Base-by-base conservation (phyloP, 805 yeast genomes). In the Cyberlindnera subsufficiens region DNA sequence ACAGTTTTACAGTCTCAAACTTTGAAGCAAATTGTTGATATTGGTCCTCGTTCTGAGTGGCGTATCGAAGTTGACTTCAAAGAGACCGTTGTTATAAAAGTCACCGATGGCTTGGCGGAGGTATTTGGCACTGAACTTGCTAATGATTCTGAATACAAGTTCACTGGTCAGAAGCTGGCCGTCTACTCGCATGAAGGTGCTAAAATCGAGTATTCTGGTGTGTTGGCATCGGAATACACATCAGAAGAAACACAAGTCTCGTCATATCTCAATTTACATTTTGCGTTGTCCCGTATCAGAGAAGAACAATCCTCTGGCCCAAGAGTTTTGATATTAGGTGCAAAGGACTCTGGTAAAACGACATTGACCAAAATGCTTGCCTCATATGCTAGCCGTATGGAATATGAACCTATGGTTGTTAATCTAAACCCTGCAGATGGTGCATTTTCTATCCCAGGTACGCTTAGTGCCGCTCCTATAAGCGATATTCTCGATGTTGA, bases 61-160 rank as follows among this genome's bases (percentile, higher is more conserved):
- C 67, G 95, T 41, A 73, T 85, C 49, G 93, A 86, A 56, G 76
- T 85, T 4, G 78, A 74, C 0, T 69, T 70, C 47, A 71, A 70
- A 35, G 67, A 75, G 15, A 64, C 65, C 16, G 56, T 85, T 32
- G 68, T 66, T n/a, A 55, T 85, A 36, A 76, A 68, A 51, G 69
- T 82, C 10, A 44, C 63, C 3, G 65, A 68, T 3, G 99, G 99
- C 4, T 72, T 80, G 3, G 96, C 87, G 2, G 99, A 93, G 65
- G 75, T 89, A 9, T 87, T 84, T 63, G 99, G 99, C 19, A 87
- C 96, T 3, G 99, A 93, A 60, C 73, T 93, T 19, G 86, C 96
- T 3, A 68, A 72, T 35, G 86, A 84, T 44, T 69, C 73, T 1
- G 85, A 79, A 18, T 82, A 79, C 53, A 58, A 63, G 3, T 80